These are phyloP conservation scores for Trypanosoma congolense DNA, from an alignment of 208 protist species.

Conservation along the genomic window DNA sequence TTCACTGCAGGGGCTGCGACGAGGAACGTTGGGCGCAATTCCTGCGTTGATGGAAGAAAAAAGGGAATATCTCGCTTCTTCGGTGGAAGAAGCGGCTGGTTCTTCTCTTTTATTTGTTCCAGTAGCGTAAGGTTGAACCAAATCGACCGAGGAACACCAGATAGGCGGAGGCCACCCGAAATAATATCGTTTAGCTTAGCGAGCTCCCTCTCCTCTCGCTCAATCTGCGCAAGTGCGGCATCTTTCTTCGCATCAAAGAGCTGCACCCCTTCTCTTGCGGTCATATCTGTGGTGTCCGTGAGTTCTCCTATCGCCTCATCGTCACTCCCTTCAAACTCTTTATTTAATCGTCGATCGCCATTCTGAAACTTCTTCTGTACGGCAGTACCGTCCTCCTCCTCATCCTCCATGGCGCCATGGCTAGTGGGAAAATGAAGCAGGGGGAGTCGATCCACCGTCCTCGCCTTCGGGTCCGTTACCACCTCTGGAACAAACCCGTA, in stretches of 20 bases:
- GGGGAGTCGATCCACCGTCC: slow-evolving; percentile 40
- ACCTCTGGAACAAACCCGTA: slow-evolving; percentile 87
- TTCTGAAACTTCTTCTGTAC: not conserved
- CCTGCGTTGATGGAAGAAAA: slow-evolving; percentile 81
- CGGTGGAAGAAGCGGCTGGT: slow-evolving; percentile 80
- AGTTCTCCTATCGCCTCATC: not conserved
- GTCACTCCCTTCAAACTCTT: slow-evolving; percentile 21
- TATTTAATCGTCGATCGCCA: not conserved
- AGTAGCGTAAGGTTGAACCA: slow-evolving; percentile 84
- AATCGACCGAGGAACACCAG: slow-evolving; percentile 59
- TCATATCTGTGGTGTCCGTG: not conserved
- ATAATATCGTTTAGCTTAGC: slow-evolving; percentile 45
- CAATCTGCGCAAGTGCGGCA: slow-evolving; percentile 44
- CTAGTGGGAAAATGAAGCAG: slow-evolving; percentile 75
- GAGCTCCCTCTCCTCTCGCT: slow-evolving; percentile 31
- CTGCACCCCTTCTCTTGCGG: slow-evolving; percentile 25
- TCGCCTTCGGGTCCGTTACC: slow-evolving; percentile 35
- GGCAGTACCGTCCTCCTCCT: slow-evolving; percentile 6
- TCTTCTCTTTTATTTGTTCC: slow-evolving; percentile 88
- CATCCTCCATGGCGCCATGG: slow-evolving; percentile 52
- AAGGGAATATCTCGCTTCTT: slow-evolving; percentile 90
- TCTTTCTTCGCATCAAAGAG: slow-evolving; percentile 69
- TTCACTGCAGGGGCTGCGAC: slow-evolving; percentile 42
- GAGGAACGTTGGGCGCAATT: slow-evolving; percentile 80
- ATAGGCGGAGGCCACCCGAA: slow-evolving; percentile 53